Evolutionary conservation across 2,329 filamentous ascomycete species (phyloP), one percentile per base, ranked within the genome.

Genomic region (Epichloe gansuensis): DNA sequence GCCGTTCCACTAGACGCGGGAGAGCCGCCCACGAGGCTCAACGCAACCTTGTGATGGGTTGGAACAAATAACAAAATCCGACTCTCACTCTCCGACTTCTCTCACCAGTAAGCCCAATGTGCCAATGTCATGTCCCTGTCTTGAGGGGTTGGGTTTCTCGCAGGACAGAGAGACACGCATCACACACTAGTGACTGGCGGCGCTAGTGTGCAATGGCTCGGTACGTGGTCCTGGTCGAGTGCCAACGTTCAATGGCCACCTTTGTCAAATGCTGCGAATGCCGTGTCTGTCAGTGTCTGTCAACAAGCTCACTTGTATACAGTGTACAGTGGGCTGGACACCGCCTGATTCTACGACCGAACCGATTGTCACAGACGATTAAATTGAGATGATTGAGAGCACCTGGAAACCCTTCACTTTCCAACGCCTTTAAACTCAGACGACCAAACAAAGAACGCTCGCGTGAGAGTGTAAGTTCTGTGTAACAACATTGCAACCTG

Each of bases 1-100:
- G n/a, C 44, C 49, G 49, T 48, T 21, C 49, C 49, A 54, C 49
- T 49, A 49, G 38, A 49, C 49, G 49, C 49, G 52, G 52, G 49
- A 47, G 46, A 41, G 52, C 41, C 25, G 52, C 49, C 39, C 52
- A 54, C 52, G 52, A 51, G 52, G 52, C 38, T n/a, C 45, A 48
- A 51, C 31, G 31, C 49, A 51, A 51, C 49, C 25, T 46, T 27
- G 6, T 54, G 49, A 54, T 46, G 52, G 52, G 52, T 40, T 45
- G 40, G 9, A 21, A 17, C n/a, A 11, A 11, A 4, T 43, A 11
- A 23, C 9, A 12, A 6, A 39, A n/a, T 13, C 41, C 41, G n/a
- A 31, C 31, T 31, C 9, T 31, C 31, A 31, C 31, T 31, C 31
- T 31, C 31, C 31, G 38, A n/a, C 38, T 17, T 40, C 38, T 40